A percentile compares a stretch with the other conserved stretches of the same genome.
Conservation (phyloP, 208 protist species). For the Trypanosoma cruzi region DNA sequence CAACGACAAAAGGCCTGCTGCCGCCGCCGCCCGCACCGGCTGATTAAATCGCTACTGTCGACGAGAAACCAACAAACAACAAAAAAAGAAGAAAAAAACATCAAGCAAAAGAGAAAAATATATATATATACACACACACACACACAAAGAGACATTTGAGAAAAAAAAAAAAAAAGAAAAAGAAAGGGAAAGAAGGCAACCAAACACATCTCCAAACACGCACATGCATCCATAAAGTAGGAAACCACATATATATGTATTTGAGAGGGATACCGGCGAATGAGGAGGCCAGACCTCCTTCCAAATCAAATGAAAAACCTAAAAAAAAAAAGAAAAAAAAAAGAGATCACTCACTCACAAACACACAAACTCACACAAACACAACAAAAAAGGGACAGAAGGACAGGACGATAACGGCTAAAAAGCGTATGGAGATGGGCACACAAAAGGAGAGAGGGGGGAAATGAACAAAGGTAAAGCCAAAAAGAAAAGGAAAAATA, state of each 20-base stretch:
- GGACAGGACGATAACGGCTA: too few relatives aligned
- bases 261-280: too few relatives aligned
- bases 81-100: conserved; percentile 10
- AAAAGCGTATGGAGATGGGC: too few relatives aligned
- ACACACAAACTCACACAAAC: conserved; percentile 18
- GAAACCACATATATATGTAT: too few relatives aligned
- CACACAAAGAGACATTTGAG: not conserved
- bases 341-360: not conserved
- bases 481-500: too few relatives aligned
- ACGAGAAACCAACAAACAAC: too few relatives aligned
- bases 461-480: not conserved
- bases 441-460: conserved; percentile 4
- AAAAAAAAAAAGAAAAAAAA: conserved; percentile 5
- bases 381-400: not conserved
- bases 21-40: too few relatives aligned
- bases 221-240: too few relatives aligned
- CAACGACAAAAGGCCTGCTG: conserved; percentile 17
- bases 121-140: conserved; percentile 20
- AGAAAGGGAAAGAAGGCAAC: conserved; percentile 9
- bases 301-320: conserved; percentile 7
- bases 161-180: not conserved
- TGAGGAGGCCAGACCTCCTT: too few relatives aligned
- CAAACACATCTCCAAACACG: not conserved
- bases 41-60: not conserved
- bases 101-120: conserved; percentile 9